Percentiles rank a stretch among this genome's conserved stretches.
These are phyloP conservation scores for Carpinus viminea DNA, from an alignment of 306 rosid genomes.

Conservation along the genomic window DNA sequence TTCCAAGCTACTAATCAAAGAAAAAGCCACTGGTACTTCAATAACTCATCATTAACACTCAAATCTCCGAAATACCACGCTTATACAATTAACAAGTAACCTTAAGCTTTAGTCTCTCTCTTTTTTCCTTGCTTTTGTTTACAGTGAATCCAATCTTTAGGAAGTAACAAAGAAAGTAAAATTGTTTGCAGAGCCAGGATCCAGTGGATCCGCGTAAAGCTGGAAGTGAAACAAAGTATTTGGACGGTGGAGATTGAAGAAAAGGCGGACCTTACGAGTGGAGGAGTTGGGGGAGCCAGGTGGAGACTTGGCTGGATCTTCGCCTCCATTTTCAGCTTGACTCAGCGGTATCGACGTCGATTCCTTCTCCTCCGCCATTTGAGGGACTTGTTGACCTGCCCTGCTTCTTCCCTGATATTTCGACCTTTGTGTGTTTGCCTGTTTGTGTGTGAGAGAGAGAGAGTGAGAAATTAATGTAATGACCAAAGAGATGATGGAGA, in stretches of 20 bases:
- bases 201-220: slow-evolving; percentile 28
- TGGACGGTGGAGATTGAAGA: background rate
- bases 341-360: slow-evolving; percentile 81
- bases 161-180: background rate
- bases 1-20: background rate
- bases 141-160: background rate
- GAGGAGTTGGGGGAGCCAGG: slow-evolving; percentile 76
- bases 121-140: no score
- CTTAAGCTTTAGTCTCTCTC: background rate
- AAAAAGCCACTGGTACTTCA: background rate
- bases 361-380: slow-evolving; percentile 82
- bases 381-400: slow-evolving; percentile 4
- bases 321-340: slow-evolving; percentile 66
- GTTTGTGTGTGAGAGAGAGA: background rate
- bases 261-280: slow-evolving; percentile 70
- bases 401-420: background rate
- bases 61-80: background rate
- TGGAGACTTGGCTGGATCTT: slow-evolving; percentile 83
- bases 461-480: background rate
- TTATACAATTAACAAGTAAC: background rate
- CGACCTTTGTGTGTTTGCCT: no score
- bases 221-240: background rate
- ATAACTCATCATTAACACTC: background rate
- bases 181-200: background rate
- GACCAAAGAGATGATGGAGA: background rate